Conservation (phyloP, 495 filamentous ascomycete species). For the Aspergillus mulundensis region DNA sequence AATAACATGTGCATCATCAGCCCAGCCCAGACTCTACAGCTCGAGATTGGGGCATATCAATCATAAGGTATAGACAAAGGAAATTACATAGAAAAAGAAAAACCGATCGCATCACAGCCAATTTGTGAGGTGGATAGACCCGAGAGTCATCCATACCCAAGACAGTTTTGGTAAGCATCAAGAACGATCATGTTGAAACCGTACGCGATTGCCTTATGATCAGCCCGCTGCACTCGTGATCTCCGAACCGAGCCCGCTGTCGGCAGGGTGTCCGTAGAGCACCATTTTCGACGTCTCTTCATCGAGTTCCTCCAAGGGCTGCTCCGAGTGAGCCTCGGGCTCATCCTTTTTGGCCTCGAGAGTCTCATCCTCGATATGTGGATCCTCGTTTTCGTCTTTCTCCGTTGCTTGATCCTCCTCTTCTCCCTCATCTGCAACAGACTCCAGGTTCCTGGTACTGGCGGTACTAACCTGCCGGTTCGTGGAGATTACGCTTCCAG, state of each 20-base stretch:
- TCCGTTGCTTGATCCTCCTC: constrained; percentile 9
- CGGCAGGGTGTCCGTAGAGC: constrained; percentile 37
- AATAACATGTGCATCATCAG: constrained; percentile 4
- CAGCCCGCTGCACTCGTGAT: constrained; percentile 30
- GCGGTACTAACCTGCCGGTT: constrained; percentile 43
- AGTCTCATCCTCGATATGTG: constrained; percentile 16
- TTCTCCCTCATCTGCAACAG: constrained; percentile 13
- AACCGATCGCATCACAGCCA: constrained; percentile 8
- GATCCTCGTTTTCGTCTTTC: constrained; percentile 13
- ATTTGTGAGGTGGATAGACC: constrained; percentile 18
- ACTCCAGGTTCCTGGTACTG: constrained; percentile 30
- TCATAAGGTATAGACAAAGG: constrained; percentile 18
- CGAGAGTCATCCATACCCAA: constrained; percentile 7
- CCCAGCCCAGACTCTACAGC: not conserved
- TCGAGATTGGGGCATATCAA: not conserved
- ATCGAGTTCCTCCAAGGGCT: constrained; percentile 19
- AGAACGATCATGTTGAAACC: constrained; percentile 3
- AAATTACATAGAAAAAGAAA: constrained; percentile 18
- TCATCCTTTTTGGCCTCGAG: constrained; percentile 16
- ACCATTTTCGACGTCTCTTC: constrained; percentile 34
- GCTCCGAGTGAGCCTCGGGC: constrained; percentile 12
- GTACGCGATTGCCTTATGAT: not conserved
- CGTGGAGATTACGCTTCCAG: constrained; percentile 46
- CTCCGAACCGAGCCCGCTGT: constrained; percentile 45
- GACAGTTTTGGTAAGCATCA: not conserved